Evolutionary conservation across 768 basidiomycete species (phyloP), one percentile per base, ranked within the genome.

Genomic region (Auriscalpium orientale): DNA sequence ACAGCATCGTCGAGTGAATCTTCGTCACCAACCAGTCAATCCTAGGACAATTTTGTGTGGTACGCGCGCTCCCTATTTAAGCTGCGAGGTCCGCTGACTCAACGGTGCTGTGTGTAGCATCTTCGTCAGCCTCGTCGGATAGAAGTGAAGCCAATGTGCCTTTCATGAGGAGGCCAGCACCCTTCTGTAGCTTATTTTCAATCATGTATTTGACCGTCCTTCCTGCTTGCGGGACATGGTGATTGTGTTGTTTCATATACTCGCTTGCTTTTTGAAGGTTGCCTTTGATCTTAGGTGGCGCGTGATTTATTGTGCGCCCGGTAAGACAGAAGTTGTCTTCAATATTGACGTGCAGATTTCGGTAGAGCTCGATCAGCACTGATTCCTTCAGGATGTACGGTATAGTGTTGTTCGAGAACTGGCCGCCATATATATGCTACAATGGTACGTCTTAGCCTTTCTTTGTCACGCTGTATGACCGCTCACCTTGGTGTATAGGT

Each of bases 241-340:
- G 28, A 1, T 8, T 15, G 6, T 15, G 22, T 13, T 37, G 34
- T 1, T 8, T 6, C 1, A 50, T 33, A 15, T 16, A 15, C 6
- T 15, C 21, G 13, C 1, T 13, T 1, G n/a, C 49, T 35, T 50
- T 50, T 10, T 15, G 15, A 2, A 50, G 34, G 7, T 2, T 50
- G 6, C 13, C 21, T 34, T 21, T 34, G 1, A 50, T 8, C 12
- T 50, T 35, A 0, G 49, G 10, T 47, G 63, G 56, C 8, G 60
- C 59, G 48, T 75, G 71, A 1, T 49, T 48, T 6, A 64, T 57
- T 0, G 69, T 72, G 8, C 57, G 56, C 15, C 64, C 53, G 15
- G 60, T 58, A 9, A 75, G 57, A 20, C 55, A 56, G 43, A 71
- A 68, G 55, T 56, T 58, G 28, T 56, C 52, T 18, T 62, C 55